These are phyloP conservation scores for Cryptococcus depauperatus DNA, from an alignment of 1,284 basidiomycete species.

Conservation along the genomic window DNA sequence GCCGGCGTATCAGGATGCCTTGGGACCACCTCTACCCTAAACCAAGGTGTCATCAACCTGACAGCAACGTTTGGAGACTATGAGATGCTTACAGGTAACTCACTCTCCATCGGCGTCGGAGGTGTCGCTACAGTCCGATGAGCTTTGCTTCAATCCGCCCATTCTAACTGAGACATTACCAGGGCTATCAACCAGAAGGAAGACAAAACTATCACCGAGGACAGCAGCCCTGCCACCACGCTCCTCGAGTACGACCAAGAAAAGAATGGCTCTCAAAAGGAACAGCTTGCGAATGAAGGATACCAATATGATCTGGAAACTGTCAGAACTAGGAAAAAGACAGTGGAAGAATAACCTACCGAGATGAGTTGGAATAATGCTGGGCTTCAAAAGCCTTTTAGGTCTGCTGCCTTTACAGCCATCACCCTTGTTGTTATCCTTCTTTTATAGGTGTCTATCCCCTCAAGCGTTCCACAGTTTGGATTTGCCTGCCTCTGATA, in stretches of 20 bases:
- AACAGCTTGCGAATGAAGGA: background rate
- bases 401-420: slow-evolving; percentile 65
- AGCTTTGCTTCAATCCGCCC: slow-evolving; percentile 63
- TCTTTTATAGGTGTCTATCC: slow-evolving; percentile 57
- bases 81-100: slow-evolving; percentile 64
- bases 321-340: background rate
- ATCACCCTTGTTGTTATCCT: slow-evolving; percentile 49
- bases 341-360: slow-evolving; percentile 48
- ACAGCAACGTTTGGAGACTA: slow-evolving; percentile 57
- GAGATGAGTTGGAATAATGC: slow-evolving; percentile 50
- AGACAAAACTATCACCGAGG: slow-evolving; percentile 5
- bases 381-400: slow-evolving; percentile 61
- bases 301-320: background rate
- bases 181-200: slow-evolving; percentile 59
- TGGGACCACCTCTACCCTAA: slow-evolving; percentile 65
- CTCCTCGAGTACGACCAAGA: slow-evolving; percentile 10
- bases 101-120: slow-evolving; percentile 74
- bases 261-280: slow-evolving; percentile 12
- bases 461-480: slow-evolving; percentile 58
- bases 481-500: slow-evolving; percentile 59
- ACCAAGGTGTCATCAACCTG: slow-evolving; percentile 65
- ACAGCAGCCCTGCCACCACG: slow-evolving; percentile 5
- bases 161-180: slow-evolving; percentile 71
- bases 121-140: slow-evolving; percentile 62
- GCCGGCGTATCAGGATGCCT: slow-evolving; percentile 72